Evolutionary conservation across 352 stramenopile genomes (phyloP).

Genomic region (Achlya hypogyna): DNA sequence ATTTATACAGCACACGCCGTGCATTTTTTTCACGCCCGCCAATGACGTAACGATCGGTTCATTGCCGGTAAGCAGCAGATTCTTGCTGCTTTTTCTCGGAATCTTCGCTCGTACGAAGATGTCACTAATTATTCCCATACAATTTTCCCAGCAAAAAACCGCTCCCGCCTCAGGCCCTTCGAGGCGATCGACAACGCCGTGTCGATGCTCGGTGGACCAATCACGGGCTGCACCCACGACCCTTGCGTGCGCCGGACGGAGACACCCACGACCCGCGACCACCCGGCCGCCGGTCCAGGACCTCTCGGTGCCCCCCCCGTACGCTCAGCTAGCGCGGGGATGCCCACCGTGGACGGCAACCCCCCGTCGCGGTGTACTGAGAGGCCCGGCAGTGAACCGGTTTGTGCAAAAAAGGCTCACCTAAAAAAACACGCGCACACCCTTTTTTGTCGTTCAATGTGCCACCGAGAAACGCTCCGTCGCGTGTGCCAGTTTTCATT

Average conservation of each 20-base stretch:
- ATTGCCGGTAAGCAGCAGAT: neutral
- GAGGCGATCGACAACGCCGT: neutral
- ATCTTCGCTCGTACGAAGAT: neutral
- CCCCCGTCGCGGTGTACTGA: no score
- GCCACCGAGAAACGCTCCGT: neutral
- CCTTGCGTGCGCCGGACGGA: neutral
- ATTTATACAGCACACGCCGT: no score
- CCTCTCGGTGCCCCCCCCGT: no score
- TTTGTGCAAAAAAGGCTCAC: neutral
- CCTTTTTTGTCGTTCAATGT: slow-evolving; percentile 12
- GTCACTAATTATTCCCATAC: no score
- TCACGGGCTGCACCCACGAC: neutral
- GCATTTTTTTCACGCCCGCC: neutral
- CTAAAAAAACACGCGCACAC: neutral
- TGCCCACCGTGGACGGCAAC: no score
- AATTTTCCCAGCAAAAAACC: neutral
- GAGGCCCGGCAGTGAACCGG: neutral
- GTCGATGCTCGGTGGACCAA: neutral
- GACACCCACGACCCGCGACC: no score
- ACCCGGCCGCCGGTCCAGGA: no score
- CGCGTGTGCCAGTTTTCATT: slow-evolving; percentile 3
- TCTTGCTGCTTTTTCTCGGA: neutral
- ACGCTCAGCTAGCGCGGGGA: no score
- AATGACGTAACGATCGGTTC: neutral
- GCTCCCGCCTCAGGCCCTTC: no score